phyloP scores from a whole-genome alignment of 2,329 filamentous ascomycete species.

The Alternaria novae-zelandiae region DNA sequence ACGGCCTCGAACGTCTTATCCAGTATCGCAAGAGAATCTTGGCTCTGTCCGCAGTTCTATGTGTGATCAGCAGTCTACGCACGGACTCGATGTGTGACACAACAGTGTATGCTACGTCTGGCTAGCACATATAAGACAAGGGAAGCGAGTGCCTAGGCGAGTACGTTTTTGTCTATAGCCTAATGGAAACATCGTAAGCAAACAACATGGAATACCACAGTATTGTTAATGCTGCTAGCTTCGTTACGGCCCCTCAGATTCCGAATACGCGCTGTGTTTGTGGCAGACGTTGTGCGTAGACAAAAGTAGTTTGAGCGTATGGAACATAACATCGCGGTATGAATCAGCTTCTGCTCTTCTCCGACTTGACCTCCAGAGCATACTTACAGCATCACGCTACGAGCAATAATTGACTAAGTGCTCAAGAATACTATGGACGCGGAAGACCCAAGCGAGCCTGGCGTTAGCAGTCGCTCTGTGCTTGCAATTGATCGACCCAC shows the following conservation, averaged over 20 bases:
- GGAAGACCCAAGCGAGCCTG: neutral
- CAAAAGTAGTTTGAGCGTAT: neutral
- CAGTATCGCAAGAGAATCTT: neutral
- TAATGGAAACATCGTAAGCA: neutral
- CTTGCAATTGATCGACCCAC: neutral
- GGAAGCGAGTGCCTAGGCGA: neutral
- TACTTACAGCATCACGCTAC: neutral
- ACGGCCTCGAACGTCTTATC: neutral
- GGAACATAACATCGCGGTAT: neutral
- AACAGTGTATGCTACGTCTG: neutral
- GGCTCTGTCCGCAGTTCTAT: neutral
- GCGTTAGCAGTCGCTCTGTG: neutral
- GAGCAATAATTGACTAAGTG: neutral
- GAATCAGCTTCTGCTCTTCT: neutral
- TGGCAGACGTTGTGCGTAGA: neutral
- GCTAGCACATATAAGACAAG: neutral
- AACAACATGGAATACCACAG: neutral
- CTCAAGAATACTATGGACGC: neutral
- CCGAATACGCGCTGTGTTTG: neutral
- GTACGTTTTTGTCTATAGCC: neutral
- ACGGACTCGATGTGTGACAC: neutral
- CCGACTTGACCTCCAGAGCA: neutral
- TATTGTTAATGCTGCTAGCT: neutral
- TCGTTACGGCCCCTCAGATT: neutral
- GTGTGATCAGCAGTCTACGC: neutral